Evolutionary conservation across 208 protist species (phyloP), one percentile per base, ranked within the genome.

Genomic region (Trichomonas vaginalis): DNA sequence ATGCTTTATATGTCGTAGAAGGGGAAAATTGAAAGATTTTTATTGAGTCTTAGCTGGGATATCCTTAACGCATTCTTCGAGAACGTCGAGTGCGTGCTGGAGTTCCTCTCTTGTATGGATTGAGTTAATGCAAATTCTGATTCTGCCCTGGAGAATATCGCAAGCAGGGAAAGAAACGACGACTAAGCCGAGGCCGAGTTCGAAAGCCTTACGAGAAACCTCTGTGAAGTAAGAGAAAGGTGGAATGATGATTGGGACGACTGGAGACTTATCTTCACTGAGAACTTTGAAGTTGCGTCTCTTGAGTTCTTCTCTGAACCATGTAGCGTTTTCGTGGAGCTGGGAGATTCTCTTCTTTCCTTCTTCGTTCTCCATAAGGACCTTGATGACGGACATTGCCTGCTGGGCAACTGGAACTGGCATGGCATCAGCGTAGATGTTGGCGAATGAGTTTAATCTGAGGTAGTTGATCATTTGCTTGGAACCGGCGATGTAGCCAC

Each of bases 161-260:
- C 95, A 96, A 32, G 97, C 97, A 47, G 97, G 97, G 96, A 96
- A 97, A 35, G 96, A 97, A 15, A 98, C 97, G 39, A 97, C 96
- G 14, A 98, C 97, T 4, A 97, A 96, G 27, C 97, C 97, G 4
- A 98, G 62, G 10, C 51, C 62, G 35, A 23, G 6, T 95, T 47
- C 86, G 35, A 96, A 48, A 27, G 37, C 39, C 51, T 96, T 48
- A 21, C 95, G 35, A 8, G 40, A 92, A 79, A 97, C 32, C 42
- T 15, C 46, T 35, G 96, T 39, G 17, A 96, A 92, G 32, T 46
- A 23, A n/a, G 95, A 14, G 37, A 82, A 86, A 23, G 47, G 95
- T 21, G 49, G 61, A 15, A 95, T 40, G 32, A 96, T 37, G 0
- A 95, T 56, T 35, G 95, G 95, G 4, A 95, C 92, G 61, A 95